Evolutionary conservation across 257 asterid genomes (phyloP).

Genomic region (Parsonsia alboflavescens): DNA sequence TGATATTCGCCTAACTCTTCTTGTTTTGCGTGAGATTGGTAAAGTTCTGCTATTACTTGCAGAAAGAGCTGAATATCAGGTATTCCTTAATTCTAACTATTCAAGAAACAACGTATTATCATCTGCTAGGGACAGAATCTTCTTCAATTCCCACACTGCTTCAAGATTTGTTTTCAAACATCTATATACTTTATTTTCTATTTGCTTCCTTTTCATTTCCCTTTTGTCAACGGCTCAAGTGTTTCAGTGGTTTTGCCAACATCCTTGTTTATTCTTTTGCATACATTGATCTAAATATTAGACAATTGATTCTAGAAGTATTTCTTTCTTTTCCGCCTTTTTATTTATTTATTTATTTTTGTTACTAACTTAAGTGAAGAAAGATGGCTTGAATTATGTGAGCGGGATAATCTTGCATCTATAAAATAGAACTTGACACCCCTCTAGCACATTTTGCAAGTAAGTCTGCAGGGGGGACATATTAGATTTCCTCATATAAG

Average conservation of each 20-base stretch:
- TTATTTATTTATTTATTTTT: neutral
- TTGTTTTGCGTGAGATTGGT: constrained; percentile 74
- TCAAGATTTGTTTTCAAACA: neutral
- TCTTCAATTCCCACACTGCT: neutral
- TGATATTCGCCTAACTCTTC: constrained; percentile 86
- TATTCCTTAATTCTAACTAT: constrained; percentile 12
- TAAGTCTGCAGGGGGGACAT: too few species aligned
- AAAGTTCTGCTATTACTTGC: constrained; percentile 78
- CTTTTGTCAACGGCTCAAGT: neutral
- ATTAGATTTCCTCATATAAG: too few species aligned
- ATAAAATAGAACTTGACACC: too few species aligned
- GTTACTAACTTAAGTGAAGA: too few species aligned
- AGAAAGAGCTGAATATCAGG: constrained; percentile 89
- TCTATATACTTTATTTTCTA: neutral
- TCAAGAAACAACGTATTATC: neutral
- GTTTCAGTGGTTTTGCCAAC: neutral
- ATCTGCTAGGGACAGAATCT: neutral
- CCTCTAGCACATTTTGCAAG: too few species aligned
- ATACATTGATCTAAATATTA: neutral
- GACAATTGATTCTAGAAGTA: neutral
- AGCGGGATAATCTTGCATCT: too few species aligned
- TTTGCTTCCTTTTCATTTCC: constrained; percentile 2
- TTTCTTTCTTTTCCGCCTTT: neutral
- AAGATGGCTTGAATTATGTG: too few species aligned
- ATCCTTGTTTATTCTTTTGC: neutral